These are phyloP conservation scores for Backusella macrospora DNA, from an alignment of 192 early-diverging fungal genomes.

Conservation along the genomic window DNA sequence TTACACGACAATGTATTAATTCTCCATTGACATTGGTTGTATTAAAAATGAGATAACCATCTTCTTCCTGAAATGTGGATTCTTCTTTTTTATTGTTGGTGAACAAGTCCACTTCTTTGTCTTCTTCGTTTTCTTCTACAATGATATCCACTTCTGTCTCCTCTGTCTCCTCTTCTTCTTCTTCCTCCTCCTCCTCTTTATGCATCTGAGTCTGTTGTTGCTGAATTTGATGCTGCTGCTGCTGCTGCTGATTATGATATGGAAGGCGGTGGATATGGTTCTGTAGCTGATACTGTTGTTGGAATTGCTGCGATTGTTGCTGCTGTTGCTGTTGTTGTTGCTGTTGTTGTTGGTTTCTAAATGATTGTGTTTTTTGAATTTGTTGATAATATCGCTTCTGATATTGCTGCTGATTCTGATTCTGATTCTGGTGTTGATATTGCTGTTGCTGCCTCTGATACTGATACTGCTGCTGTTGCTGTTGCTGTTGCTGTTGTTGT, in stretches of 20 bases:
- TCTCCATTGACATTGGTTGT: constrained; percentile 22
- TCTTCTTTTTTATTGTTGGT: background rate
- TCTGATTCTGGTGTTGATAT: background rate
- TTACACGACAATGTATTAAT: constrained; percentile 24
- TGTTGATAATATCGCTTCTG: background rate
- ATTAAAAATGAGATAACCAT: constrained; percentile 23
- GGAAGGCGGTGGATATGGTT: background rate
- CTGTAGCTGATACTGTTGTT: background rate
- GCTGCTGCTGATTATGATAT: background rate
- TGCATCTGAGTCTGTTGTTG: constrained; percentile 2
- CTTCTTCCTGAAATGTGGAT: constrained; percentile 21
- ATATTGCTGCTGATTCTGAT: background rate
- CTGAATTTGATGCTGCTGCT: background rate
- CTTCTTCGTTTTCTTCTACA: background rate
- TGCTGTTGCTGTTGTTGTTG: background rate
- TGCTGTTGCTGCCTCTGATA: background rate
- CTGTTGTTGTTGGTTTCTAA: background rate
- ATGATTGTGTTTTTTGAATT: background rate
- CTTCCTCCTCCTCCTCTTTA: constrained; percentile 4
- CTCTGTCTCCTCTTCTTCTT: constrained; percentile 2
- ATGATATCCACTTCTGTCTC: background rate
- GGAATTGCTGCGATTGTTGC: background rate
- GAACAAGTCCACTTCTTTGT: background rate
- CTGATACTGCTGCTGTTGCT: background rate
- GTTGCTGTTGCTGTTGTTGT: background rate